Conservation (phyloP, 1,139 yeast genomes). For the Zygoascus meyerae region DNA sequence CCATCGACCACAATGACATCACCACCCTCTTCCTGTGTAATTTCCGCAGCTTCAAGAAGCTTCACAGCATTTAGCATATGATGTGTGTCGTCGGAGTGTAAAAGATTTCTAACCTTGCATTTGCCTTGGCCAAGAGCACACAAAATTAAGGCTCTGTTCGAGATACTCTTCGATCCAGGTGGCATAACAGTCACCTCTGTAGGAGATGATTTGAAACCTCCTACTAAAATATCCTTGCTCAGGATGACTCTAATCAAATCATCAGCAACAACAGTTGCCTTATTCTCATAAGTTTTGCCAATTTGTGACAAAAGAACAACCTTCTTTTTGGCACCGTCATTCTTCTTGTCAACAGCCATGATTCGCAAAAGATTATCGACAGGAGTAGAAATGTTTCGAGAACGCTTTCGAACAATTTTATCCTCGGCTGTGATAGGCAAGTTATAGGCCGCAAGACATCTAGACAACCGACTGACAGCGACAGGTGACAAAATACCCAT, state of each 20-base stretch:
- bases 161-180: conserved; percentile 96
- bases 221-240: conserved; percentile 74
- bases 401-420: conserved; percentile 61
- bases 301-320: conserved; percentile 77
- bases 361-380: conserved; percentile 66
- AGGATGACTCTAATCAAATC: conserved; percentile 74
- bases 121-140: conserved; percentile 90
- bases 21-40: conserved; percentile 71
- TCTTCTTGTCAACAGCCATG: conserved; percentile 95
- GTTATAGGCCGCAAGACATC: conserved; percentile 78
- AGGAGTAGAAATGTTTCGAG: conserved; percentile 63
- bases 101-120: conserved; percentile 73
- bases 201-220: conserved; percentile 38
- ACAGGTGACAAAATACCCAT: conserved; percentile 85
- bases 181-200: conserved; percentile 55
- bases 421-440: conserved; percentile 79
- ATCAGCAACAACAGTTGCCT: conserved; percentile 80
- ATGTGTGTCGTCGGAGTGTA: conserved; percentile 92
- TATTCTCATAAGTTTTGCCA: conserved; percentile 82
- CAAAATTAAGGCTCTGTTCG: conserved; percentile 86
- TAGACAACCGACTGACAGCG: conserved; percentile 84
- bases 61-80: conserved; percentile 89
- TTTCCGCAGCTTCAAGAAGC: conserved; percentile 72
- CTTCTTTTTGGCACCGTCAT: conserved; percentile 86
- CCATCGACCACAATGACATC: conserved; percentile 86